phyloP scores from a whole-genome alignment of 208 protist genomes.

The Crithidia bombi region DNA sequence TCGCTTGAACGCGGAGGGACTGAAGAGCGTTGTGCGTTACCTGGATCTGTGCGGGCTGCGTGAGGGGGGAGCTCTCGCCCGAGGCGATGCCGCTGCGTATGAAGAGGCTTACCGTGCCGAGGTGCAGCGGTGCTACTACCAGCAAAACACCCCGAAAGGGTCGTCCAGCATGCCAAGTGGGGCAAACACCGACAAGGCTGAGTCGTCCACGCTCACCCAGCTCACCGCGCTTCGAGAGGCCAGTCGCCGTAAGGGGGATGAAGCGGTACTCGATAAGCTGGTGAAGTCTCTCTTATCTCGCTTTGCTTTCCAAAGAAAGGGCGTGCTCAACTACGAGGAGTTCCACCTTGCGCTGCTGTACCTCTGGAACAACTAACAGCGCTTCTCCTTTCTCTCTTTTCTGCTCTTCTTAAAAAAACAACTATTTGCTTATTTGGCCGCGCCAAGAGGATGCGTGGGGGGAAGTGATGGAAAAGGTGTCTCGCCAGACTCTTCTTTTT shows the following conservation, averaged over 20 bases:
- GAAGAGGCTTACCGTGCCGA: slow-evolving; percentile 27
- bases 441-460: no score
- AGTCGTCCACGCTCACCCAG: slow-evolving; percentile 10
- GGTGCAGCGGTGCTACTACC: slow-evolving; percentile 22
- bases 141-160: slow-evolving; percentile 4
- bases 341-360: slow-evolving; percentile 69
- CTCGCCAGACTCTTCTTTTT: no score
- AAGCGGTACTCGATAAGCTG: slow-evolving; percentile 17
- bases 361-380: slow-evolving; percentile 42
- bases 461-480: no score
- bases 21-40: slow-evolving; percentile 13
- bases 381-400: background rate
- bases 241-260: background rate
- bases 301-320: slow-evolving; percentile 50
- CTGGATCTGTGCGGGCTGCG: slow-evolving; percentile 20
- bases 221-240: slow-evolving; percentile 7
- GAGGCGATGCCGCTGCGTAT: background rate
- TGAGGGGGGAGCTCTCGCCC: background rate
- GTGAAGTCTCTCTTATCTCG: slow-evolving; percentile 14
- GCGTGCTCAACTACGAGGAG: slow-evolving; percentile 64
- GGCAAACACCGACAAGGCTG: background rate
- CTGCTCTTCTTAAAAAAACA: slow-evolving; percentile 9
- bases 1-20: background rate
- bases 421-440: background rate
- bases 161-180: background rate